Percentiles rank a stretch among this genome's conserved stretches.
Conservation (phyloP, 1,139 yeast species). For the Debaryomyces fabryi region DNA sequence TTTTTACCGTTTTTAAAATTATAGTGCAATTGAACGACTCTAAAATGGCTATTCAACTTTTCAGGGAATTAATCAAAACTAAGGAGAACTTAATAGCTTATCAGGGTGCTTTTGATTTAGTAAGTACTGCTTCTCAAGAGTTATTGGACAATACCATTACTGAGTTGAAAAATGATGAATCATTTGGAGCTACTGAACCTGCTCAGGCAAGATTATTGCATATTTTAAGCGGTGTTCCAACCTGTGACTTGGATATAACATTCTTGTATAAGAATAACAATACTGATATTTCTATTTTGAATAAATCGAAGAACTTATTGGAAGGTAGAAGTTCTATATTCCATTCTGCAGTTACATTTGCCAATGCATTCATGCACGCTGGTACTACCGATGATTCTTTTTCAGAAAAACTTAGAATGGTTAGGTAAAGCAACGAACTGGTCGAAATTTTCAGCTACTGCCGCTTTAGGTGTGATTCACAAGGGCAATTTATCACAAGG, state of each 20-base stretch:
- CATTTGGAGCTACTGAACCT: constrained; percentile 36
- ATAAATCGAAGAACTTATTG: constrained; percentile 75
- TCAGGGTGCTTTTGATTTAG: constrained; percentile 95
- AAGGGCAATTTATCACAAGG: constrained; percentile 95
- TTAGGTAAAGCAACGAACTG: constrained; percentile 95
- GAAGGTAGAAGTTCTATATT: constrained; percentile 94
- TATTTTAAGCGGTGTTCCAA: constrained; percentile 89
- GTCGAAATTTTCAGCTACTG: constrained; percentile 98
- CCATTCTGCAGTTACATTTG: constrained; percentile 94
- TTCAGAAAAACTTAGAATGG: constrained; percentile 92
- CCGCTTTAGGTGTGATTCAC: constrained; percentile 96
- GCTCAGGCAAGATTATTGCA: constrained; percentile 53
- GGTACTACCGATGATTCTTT: constrained; percentile 97
- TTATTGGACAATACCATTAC: constrained; percentile 64
- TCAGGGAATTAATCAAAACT: constrained; percentile 57
- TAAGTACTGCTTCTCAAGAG: constrained; percentile 91
- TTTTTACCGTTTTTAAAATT: constrained; percentile 76
- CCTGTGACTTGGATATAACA: constrained; percentile 90
- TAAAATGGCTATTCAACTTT: constrained; percentile 65
- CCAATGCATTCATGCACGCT: constrained; percentile 93
- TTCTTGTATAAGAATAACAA: constrained; percentile 85
- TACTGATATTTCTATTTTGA: constrained; percentile 80
- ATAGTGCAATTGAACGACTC: constrained; percentile 86
- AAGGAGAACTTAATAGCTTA: constrained; percentile 62
- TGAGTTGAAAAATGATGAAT: constrained; percentile 44